Evolutionary conservation across 2,329 filamentous ascomycete species (phyloP), one percentile per base, ranked within the genome.

Genomic region (Ophioceras dolichostomum): DNA sequence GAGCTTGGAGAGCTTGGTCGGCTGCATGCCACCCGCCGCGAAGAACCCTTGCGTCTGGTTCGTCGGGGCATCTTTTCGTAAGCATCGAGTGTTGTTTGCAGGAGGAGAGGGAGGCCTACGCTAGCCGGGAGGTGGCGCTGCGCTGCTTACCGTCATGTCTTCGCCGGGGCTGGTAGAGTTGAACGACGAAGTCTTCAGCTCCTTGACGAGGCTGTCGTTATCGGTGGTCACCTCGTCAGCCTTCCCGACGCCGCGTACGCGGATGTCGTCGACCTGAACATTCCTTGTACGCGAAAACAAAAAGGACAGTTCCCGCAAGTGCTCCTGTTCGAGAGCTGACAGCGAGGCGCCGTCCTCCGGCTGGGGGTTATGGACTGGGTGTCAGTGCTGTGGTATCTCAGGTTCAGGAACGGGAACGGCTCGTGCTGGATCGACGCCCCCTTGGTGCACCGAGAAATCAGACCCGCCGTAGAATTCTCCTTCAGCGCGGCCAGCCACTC

Each of bases 401-500:
- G 87, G 54, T 95, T 94, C 39, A 96, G 73, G 51, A 94, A 95
- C 53, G 94, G 83, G 51, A 94, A 95, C 53, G 94, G 83, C 54
- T 94, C 87, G 50, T 89, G 94, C 0, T 78, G 69, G 18, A 94
- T 83, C 22, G 84, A 76, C 5, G 72, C 61, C 31, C 83, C 73
- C 2, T 69, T 64, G 51, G 95, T 94, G 0, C 87, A 88, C 57
- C 95, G 88, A 2, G 82, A 79, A 17, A 66, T 64, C 4, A 95
- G 62, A 1, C 76, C 73, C 14, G 66, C 61, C 0, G 65, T 70
- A 0, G 85, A 88, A 51, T 80, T 85, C 16, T 73, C 67, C 59
- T 83, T 88, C 26, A 95, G 67, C 32, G 83, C 79, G 14, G 76
- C 68, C 70, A 94, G 83, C 58, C 88, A 91, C 18, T 58, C 60